Percentiles rank a stretch among this genome's conserved stretches.
These are phyloP conservation scores for Fusarium pseudoanthophilum DNA, from an alignment of 2,329 filamentous ascomycete species.

Conservation along the genomic window DNA sequence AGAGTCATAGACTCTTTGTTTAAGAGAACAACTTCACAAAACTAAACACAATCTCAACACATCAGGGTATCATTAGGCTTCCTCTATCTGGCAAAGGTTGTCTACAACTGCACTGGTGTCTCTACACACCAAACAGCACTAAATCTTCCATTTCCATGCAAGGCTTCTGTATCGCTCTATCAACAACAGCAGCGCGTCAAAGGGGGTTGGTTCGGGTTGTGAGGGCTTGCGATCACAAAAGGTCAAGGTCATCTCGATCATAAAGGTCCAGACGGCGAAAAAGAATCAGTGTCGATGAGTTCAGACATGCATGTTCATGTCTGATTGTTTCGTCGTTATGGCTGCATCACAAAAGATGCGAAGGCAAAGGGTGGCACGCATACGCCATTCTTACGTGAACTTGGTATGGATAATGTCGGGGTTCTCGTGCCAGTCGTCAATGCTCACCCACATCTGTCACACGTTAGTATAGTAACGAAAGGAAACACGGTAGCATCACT, in stretches of 20 bases:
- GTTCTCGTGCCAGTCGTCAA: constrained; percentile 99
- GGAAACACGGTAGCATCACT: constrained; percentile 40
- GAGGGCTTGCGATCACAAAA: constrained; percentile 28
- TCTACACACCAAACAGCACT: constrained; percentile 26
- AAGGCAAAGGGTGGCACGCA: constrained; percentile 4
- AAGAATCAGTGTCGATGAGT: background rate
- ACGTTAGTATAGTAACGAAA: constrained; percentile 23
- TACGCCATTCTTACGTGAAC: constrained; percentile 73
- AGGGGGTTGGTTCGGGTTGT: constrained; percentile 15
- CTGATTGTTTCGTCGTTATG: constrained; percentile 17
- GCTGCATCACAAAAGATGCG: constrained; percentile 23
- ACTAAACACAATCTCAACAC: constrained; percentile 34
- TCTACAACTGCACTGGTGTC: constrained; percentile 34
- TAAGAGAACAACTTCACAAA: background rate
- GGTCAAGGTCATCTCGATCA: constrained; percentile 29
- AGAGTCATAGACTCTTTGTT: background rate
- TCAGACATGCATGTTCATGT: constrained; percentile 1
- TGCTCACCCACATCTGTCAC: constrained; percentile 96
- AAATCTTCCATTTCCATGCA: constrained; percentile 35
- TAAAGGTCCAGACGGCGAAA: constrained; percentile 23
- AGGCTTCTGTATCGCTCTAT: constrained; percentile 30
- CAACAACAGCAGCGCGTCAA: constrained; percentile 19
- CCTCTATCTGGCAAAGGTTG: constrained; percentile 45
- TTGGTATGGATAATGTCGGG: constrained; percentile 99
- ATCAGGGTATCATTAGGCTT: constrained; percentile 55